These are phyloP conservation scores for Tolypocladium tundrense DNA, from an alignment of 2,329 filamentous ascomycete species.

Conservation along the genomic window DNA sequence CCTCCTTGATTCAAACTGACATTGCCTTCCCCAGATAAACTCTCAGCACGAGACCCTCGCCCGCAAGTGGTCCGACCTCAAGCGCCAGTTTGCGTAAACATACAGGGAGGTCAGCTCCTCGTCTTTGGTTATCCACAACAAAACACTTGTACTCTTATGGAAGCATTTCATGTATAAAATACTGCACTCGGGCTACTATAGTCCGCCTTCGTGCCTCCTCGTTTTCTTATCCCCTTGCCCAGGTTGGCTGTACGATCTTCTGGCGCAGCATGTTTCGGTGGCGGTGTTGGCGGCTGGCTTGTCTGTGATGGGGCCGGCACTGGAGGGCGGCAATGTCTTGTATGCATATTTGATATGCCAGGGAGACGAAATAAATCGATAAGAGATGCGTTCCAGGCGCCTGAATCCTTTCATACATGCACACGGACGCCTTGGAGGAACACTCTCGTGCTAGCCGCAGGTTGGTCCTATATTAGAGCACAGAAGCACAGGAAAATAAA, in stretches of 20 bases:
- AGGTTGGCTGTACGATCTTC: not conserved
- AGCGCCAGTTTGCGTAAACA: slow-evolving; percentile 41
- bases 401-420: not conserved
- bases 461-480: not conserved
- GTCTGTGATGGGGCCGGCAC: not conserved
- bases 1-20: slow-evolving; percentile 7
- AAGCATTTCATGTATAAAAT: slow-evolving; percentile 15
- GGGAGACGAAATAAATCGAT: slow-evolving; percentile 10
- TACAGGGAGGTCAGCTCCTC: not conserved
- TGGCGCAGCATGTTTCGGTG: slow-evolving; percentile 5
- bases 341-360: not conserved
- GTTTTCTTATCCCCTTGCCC: not conserved
- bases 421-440: not conserved
- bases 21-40: slow-evolving; percentile 46
- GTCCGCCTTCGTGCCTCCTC: not conserved
- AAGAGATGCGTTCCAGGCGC: not conserved
- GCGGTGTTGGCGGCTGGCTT: not conserved
- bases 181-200: not conserved
- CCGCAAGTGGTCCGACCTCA: slow-evolving; percentile 69
- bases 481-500: not conserved
- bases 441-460: not conserved
- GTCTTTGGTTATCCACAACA: not conserved
- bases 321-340: not conserved
- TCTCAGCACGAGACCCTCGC: slow-evolving; percentile 60
- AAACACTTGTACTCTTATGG: not conserved